Evolutionary conservation across 225 moss, liverwort and hornwort species (phyloP).

Genomic region (Asterella californica): DNA sequence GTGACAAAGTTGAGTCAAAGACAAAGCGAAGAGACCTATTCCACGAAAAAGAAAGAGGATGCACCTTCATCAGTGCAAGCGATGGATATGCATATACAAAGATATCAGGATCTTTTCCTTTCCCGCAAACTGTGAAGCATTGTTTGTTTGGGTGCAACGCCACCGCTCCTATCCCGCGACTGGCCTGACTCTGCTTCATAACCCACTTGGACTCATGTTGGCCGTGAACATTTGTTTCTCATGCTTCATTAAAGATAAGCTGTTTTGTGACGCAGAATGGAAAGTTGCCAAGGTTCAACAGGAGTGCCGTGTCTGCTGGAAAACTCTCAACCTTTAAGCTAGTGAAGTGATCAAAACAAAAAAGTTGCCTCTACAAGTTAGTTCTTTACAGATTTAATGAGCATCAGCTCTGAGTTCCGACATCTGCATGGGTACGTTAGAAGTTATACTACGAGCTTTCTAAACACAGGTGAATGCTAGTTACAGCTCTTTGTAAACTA

Average conservation of each 20-base stretch:
- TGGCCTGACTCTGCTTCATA: constrained; percentile 65
- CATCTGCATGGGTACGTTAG: not conserved
- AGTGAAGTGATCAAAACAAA: not conserved
- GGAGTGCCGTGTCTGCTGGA: not conserved
- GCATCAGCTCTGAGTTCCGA: not conserved
- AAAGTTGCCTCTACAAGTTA: not conserved
- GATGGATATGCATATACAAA: constrained; percentile 83
- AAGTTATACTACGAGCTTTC: not conserved
- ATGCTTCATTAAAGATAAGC: too few species aligned
- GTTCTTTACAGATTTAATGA: not conserved
- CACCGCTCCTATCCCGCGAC: constrained; percentile 92
- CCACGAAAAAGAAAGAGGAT: not conserved
- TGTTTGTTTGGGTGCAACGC: constrained; percentile 75
- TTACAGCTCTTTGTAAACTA: not conserved
- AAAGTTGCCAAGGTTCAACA: not conserved
- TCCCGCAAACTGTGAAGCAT: constrained; percentile 86
- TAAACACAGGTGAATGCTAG: not conserved
- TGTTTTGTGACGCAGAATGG: too few species aligned
- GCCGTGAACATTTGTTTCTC: not conserved
- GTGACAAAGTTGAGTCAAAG: too few species aligned
- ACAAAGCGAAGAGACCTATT: too few species aligned
- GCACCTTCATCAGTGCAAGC: constrained; percentile 65
- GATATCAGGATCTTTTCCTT: constrained; percentile 67
- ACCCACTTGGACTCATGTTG: not conserved
- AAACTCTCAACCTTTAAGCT: not conserved